A percentile compares a stretch with the other conserved stretches of the same genome.
Conservation (phyloP, 148 eudicot genomes). For the Arctostaphylos glauca region DNA sequence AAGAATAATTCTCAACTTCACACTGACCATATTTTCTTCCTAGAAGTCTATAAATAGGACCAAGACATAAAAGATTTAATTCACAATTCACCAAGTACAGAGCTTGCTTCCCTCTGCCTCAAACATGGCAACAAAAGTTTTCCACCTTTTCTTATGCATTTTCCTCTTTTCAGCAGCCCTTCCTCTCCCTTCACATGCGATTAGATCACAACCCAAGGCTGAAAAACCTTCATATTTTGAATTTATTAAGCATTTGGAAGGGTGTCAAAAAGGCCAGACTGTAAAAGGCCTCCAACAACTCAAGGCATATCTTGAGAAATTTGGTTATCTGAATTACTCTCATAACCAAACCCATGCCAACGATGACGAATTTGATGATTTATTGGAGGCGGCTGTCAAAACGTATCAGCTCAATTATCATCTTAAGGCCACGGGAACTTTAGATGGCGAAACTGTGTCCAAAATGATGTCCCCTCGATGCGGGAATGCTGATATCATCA, state of each 20-base stretch:
- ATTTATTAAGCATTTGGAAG: slow-evolving; percentile 25
- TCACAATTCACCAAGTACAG: neutral
- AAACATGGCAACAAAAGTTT: neutral
- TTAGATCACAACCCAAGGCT: neutral
- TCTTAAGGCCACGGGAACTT: slow-evolving; percentile 20
- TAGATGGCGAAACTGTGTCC: slow-evolving; percentile 24
- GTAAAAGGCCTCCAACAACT: slow-evolving; percentile 21
- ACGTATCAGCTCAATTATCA: slow-evolving; percentile 24
- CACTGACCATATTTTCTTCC: neutral
- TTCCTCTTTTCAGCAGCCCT: neutral
- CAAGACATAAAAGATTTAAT: neutral
- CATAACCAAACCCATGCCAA: neutral
- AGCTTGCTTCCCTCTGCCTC: too few species aligned
- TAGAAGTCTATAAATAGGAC: neutral
- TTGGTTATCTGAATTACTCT: slow-evolving; percentile 20
- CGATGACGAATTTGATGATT: slow-evolving; percentile 23
- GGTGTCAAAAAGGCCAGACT: slow-evolving; percentile 22
- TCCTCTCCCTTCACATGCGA: neutral
- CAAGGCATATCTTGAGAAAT: slow-evolving; percentile 22
- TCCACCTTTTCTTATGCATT: neutral
- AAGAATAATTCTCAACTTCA: neutral
- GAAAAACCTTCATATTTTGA: slow-evolving; percentile 15
- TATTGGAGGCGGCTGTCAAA: slow-evolving; percentile 26
- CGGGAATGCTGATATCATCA: slow-evolving; percentile 20
- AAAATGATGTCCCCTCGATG: slow-evolving; percentile 31